Conservation (phyloP, 768 basidiomycete species). For the Russula sp. region DNA sequence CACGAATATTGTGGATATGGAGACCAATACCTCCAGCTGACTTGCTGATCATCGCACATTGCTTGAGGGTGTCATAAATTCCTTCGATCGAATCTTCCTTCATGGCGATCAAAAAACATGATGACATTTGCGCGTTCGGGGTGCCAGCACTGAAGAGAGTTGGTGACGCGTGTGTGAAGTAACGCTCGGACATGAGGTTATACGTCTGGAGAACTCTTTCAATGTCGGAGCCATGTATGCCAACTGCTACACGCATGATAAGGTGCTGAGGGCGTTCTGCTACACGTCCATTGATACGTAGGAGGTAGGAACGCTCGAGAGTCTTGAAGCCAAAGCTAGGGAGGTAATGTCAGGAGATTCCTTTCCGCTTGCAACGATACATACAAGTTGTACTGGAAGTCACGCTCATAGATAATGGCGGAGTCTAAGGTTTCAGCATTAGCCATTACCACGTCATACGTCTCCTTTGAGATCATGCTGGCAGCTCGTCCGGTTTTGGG, state of each 20-base stretch:
- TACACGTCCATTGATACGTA: constrained; percentile 89
- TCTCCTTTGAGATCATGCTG: constrained; percentile 88
- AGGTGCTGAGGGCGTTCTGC: constrained; percentile 98
- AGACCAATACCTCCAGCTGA: constrained; percentile 97
- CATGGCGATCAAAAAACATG: constrained; percentile 98
- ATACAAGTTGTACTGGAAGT: constrained; percentile 95
- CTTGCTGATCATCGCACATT: constrained; percentile 98
- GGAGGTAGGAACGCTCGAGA: constrained; percentile 93
- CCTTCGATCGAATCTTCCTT: constrained; percentile 99
- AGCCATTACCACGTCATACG: constrained; percentile 72
- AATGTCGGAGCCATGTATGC: constrained; percentile 87
- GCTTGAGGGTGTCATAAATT: constrained; percentile 98
- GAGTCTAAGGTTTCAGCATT: constrained; percentile 83
- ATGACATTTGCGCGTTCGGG: constrained; percentile 89
- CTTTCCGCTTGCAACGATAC: constrained; percentile 29
- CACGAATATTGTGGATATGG: constrained; percentile 93
- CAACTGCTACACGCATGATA: constrained; percentile 99
- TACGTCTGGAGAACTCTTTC: constrained; percentile 89
- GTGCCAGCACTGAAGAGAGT: constrained; percentile 98
- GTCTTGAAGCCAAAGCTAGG: constrained; percentile 98
- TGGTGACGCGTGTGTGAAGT: constrained; percentile 97
- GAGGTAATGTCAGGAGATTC: background rate
- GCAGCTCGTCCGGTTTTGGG: constrained; percentile 87
- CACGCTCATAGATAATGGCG: constrained; percentile 95
- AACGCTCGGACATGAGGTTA: constrained; percentile 95